These are phyloP conservation scores for Typha latifolia DNA, from an alignment of 176 grass and related monocot genomes.

Conservation along the genomic window DNA sequence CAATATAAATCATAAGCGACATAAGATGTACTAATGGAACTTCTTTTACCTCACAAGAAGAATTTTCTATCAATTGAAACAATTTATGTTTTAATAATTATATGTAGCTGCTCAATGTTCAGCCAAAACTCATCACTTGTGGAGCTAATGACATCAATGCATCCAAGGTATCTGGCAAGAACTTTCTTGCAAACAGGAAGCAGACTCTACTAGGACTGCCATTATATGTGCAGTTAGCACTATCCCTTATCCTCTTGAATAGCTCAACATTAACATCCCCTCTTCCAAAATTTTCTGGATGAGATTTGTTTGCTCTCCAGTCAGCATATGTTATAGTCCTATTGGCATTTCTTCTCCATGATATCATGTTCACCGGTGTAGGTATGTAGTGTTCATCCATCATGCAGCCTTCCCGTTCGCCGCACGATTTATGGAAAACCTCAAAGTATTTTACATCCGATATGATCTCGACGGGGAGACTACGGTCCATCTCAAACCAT, in stretches of 20 bases:
- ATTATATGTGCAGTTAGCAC: conserved; percentile 3
- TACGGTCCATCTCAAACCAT: conserved; percentile 25
- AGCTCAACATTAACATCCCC: neutral
- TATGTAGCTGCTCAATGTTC: neutral
- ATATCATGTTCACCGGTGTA: conserved; percentile 13
- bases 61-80: no score
- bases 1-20: no score
- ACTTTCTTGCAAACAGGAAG: conserved; percentile 39
- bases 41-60: no score
- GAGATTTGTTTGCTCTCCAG: conserved; percentile 23
- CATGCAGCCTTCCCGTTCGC: conserved; percentile 1
- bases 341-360: conserved; percentile 31
- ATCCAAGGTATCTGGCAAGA: conserved; percentile 36
- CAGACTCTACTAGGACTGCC: neutral
- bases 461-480: conserved; percentile 14
- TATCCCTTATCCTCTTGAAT: conserved; percentile 5
- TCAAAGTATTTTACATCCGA: conserved; percentile 23
- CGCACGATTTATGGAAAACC: conserved; percentile 20
- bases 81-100: no score
- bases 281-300: conserved; percentile 28
- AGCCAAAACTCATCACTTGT: conserved; percentile 40
- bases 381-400: conserved; percentile 38
- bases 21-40: no score
- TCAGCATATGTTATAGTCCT: conserved; percentile 49
- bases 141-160: conserved; percentile 43